Evolutionary conservation across 495 filamentous ascomycete genomes (phyloP), one percentile per base, ranked within the genome.

Genomic region (Pyrenula aspistea): DNA sequence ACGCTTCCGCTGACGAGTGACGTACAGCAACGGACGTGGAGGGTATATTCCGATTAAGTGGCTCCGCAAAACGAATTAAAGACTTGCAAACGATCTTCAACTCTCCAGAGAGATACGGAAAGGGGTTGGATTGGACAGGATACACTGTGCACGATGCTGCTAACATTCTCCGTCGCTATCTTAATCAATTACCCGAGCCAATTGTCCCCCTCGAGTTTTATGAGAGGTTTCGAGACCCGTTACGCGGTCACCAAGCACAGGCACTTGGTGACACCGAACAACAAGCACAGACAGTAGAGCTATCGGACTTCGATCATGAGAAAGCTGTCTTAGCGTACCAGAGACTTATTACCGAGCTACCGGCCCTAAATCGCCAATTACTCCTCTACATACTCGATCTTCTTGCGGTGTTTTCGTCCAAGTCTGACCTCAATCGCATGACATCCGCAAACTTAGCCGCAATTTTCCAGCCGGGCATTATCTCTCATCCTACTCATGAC

Each of bases 81-180:
- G 93, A 99, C 63, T 77, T 99, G 1, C 89, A 93, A 67, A 81
- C 77, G 49, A 81, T 88, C 8, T 99, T 99, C 67, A 85, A 99
- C 65, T 94, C 93, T 0, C 94, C 93, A 25, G 93, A 96, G 62
- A 81, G 91, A 54, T 99, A 95, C 68, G 93, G 93, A 31, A 99
- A 99, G 68, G 93, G 93, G 15, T 73, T 97, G 49, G 88, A 96
- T 64, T 99, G 93, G 93, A 85, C 87, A 51, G 93, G 93, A 15
- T 99, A 96, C 71, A 99, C 94, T 0, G 93, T 99, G 15, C 93
- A 99, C 71, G 93, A 99, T 80, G 93, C 93, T 19, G 93, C 93
- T 62, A 97, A 96, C 63, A 92, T 99, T 52, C 80, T 99, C 47
- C 84, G 94, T 56, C 83, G 93, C 58, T 99, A 97, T 65, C 77